A percentile compares a stretch with the other conserved stretches of the same genome.
phyloP scores from a whole-genome alignment of 2,329 filamentous ascomycete species.

The Xylaria sp. region DNA sequence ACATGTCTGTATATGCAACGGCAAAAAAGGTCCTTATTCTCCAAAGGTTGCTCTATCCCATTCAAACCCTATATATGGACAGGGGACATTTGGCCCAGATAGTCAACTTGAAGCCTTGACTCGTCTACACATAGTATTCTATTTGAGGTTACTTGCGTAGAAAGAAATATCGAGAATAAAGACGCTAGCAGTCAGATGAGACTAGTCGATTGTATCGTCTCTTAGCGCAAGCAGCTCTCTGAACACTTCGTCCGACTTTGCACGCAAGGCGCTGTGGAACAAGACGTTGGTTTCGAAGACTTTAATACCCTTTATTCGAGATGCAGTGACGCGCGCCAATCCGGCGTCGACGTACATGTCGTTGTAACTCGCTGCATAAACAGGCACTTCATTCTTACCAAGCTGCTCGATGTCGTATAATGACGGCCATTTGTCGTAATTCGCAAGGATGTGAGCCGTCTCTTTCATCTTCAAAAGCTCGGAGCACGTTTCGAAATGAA shows the following conservation, averaged over 20 bases:
- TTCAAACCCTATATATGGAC: neutral
- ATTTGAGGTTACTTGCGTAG: neutral
- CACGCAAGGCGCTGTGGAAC: slow-evolving; percentile 85
- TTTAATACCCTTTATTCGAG: slow-evolving; percentile 78
- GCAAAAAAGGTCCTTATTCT: neutral
- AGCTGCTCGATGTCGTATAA: slow-evolving; percentile 82
- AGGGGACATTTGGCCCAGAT: neutral
- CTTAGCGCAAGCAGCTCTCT: slow-evolving; percentile 79
- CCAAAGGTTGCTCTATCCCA: neutral
- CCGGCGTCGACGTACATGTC: slow-evolving; percentile 93
- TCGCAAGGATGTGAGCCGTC: slow-evolving; percentile 76
- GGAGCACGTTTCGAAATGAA: slow-evolving; percentile 82
- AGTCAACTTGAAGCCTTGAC: neutral
- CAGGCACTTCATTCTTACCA: slow-evolving; percentile 79
- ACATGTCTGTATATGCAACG: neutral
- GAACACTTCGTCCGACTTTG: slow-evolving; percentile 79
- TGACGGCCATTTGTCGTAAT: slow-evolving; percentile 73
- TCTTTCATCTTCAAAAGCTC: slow-evolving; percentile 76
- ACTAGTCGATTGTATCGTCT: slow-evolving; percentile 70
- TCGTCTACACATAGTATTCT: neutral
- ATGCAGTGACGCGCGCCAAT: slow-evolving; percentile 77
- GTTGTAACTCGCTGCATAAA: slow-evolving; percentile 87
- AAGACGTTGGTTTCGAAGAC: slow-evolving; percentile 86
- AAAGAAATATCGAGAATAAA: neutral
- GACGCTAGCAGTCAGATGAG: neutral